phyloP scores from a whole-genome alignment of 352 stramenopile species.

The Globisporangium heterothallicum region DNA sequence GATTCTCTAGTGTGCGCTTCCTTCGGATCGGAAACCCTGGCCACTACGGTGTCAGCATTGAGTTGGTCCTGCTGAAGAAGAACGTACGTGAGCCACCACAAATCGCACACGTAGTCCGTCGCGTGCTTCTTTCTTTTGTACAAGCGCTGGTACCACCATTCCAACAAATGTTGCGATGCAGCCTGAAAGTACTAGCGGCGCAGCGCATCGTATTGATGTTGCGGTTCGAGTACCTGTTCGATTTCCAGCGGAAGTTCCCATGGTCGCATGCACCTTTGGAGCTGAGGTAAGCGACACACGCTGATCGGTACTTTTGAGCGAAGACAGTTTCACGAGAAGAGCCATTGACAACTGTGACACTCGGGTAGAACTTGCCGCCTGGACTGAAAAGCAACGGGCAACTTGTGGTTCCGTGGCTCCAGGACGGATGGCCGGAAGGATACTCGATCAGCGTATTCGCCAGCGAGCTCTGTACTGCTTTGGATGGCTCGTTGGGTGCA shows the following conservation, averaged over 20 bases:
- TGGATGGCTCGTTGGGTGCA: conserved; percentile 12
- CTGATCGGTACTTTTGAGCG: neutral
- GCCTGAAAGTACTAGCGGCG: conserved; percentile 26
- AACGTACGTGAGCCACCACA: conserved; percentile 16
- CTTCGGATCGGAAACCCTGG: conserved; percentile 20
- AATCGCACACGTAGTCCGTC: too few relatives aligned
- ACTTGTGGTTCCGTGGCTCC: conserved; percentile 47
- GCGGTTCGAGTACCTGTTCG: conserved; percentile 30
- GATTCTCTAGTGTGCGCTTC: conserved; percentile 18
- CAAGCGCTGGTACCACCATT: too few relatives aligned
- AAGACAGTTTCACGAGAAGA: neutral
- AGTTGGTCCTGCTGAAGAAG: conserved; percentile 33
- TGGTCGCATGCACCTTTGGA: conserved; percentile 42
- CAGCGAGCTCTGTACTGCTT: conserved; percentile 40
- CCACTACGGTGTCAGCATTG: conserved; percentile 22
- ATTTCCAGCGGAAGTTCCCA: conserved; percentile 38
- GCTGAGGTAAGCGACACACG: conserved; percentile 25
- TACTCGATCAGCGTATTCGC: conserved; percentile 48
- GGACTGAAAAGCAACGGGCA: conserved; percentile 28
- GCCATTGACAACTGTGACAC: neutral
- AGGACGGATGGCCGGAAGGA: conserved; percentile 36
- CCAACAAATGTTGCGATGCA: conserved; percentile 11
- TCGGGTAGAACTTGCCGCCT: conserved; percentile 34
- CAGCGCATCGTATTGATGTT: conserved; percentile 34
- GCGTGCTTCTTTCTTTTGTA: too few relatives aligned